These are phyloP conservation scores for Prunus davidiana DNA, from an alignment of 306 rosid species.

Conservation along the genomic window DNA sequence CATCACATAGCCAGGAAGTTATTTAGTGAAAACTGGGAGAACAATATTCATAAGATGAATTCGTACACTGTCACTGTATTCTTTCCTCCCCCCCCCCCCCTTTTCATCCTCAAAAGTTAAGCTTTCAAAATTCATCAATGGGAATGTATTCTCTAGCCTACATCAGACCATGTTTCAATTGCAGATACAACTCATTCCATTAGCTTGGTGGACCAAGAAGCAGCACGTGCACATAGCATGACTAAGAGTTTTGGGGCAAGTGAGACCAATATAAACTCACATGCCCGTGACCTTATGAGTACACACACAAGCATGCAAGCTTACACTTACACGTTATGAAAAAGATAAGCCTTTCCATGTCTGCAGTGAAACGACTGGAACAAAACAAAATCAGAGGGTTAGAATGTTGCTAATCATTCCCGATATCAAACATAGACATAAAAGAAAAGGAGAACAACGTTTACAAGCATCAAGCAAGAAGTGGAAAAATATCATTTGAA, in stretches of 20 bases:
- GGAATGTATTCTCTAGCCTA: background rate
- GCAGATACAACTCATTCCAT: background rate
- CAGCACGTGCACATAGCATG: background rate
- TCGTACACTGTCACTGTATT: background rate
- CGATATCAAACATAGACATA: constrained; percentile 1
- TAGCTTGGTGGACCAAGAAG: background rate
- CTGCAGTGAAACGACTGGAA: constrained; percentile 59
- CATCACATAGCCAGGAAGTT: constrained; percentile 2
- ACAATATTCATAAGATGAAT: background rate
- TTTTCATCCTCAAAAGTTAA: background rate
- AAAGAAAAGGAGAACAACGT: constrained; percentile 3
- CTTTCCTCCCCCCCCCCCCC: too few species aligned
- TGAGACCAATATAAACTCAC: background rate
- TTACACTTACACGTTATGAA: constrained; percentile 58
- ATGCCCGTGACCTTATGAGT: background rate
- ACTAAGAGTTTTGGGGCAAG: background rate
- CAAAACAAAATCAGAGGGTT: constrained; percentile 24
- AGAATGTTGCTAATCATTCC: constrained; percentile 19
- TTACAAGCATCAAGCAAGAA: background rate
- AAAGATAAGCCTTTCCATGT: constrained; percentile 75
- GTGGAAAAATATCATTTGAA: background rate
- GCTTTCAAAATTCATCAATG: background rate
- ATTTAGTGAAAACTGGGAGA: background rate
- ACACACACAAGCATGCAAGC: constrained; percentile 8
- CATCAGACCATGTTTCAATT: background rate